phyloP scores from a whole-genome alignment of 495 filamentous ascomycete genomes.

The Aspergillus biplanus region DNA sequence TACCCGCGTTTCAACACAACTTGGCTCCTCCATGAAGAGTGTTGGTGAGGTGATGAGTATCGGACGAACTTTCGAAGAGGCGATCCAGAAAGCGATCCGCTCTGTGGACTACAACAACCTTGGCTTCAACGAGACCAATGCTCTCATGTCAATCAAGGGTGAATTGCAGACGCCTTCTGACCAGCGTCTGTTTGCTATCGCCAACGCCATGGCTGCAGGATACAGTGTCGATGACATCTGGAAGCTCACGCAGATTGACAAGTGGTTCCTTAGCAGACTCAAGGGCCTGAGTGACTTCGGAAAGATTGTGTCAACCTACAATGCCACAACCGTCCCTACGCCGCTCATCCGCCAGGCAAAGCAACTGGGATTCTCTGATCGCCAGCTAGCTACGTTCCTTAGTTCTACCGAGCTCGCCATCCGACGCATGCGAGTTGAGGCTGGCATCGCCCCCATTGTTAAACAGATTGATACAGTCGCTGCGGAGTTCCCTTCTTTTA shows the following conservation, averaged over 20 bases:
- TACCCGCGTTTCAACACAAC: conserved; percentile 89
- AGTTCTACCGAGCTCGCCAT: conserved; percentile 90
- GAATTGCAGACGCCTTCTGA: conserved; percentile 98
- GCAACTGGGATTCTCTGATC: conserved; percentile 90
- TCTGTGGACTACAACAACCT: conserved; percentile 94
- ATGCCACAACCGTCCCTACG: conserved; percentile 65
- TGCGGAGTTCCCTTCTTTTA: conserved; percentile 92
- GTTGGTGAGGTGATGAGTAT: conserved; percentile 99
- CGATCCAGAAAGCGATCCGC: conserved; percentile 96
- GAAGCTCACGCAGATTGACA: conserved; percentile 90
- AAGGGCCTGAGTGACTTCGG: conserved; percentile 90
- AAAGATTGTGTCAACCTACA: conserved; percentile 73
- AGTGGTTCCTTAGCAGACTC: conserved; percentile 86
- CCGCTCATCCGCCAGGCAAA: conserved; percentile 79
- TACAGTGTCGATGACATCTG: conserved; percentile 96
- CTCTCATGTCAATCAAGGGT: conserved; percentile 92
- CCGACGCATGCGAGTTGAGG: conserved; percentile 76
- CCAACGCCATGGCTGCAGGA: conserved; percentile 93
- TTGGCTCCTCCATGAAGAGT: conserved; percentile 99
- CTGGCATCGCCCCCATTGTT: conserved; percentile 83
- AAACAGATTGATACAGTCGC: conserved; percentile 99
- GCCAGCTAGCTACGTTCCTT: conserved; percentile 92
- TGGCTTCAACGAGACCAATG: conserved; percentile 89
- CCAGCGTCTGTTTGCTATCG: conserved; percentile 95
- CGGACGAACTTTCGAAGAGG: conserved; percentile 94